phyloP scores from a whole-genome alignment of 2,329 filamentous ascomycete species.

The Cercospora sojina region DNA sequence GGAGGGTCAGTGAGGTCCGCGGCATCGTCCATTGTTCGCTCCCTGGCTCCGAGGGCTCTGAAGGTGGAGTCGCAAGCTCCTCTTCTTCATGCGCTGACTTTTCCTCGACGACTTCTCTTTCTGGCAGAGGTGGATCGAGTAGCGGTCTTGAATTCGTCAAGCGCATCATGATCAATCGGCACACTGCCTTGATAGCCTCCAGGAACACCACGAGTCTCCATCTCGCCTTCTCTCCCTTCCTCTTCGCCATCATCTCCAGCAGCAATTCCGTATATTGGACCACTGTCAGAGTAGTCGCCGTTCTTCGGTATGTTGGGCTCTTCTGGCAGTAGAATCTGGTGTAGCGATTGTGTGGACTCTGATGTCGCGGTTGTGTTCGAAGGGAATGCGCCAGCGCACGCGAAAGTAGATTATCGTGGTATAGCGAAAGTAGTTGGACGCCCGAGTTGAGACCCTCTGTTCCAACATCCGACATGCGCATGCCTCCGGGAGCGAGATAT shows the following conservation, averaged over 20 bases:
- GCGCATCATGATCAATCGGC: conserved; percentile 74
- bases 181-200: conserved; percentile 82
- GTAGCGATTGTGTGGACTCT: conserved; percentile 61
- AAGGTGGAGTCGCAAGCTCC: conserved; percentile 48
- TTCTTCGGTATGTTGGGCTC: conserved; percentile 71
- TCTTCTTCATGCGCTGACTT: conserved; percentile 34
- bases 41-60: conserved; percentile 42
- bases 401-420: conserved; percentile 84
- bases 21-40: conserved; percentile 77
- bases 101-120: conserved; percentile 69
- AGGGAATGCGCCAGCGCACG: conserved; percentile 58
- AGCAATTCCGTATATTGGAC: conserved; percentile 92
- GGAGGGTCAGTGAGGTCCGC: conserved; percentile 82
- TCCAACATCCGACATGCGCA: conserved; percentile 88
- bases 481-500: conserved; percentile 89
- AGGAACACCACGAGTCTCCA: conserved; percentile 87
- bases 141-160: conserved; percentile 81
- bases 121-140: conserved; percentile 78
- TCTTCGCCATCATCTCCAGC: conserved; percentile 96
- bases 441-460: conserved; percentile 81
- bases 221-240: conserved; percentile 73
- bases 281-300: conserved; percentile 81
- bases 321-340: conserved; percentile 62
- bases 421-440: conserved; percentile 85
- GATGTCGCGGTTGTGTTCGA: conserved; percentile 48